These are phyloP conservation scores for Limnomonas spitsbergensis DNA, from an alignment of 139 green algal species.

Conservation along the genomic window DNA sequence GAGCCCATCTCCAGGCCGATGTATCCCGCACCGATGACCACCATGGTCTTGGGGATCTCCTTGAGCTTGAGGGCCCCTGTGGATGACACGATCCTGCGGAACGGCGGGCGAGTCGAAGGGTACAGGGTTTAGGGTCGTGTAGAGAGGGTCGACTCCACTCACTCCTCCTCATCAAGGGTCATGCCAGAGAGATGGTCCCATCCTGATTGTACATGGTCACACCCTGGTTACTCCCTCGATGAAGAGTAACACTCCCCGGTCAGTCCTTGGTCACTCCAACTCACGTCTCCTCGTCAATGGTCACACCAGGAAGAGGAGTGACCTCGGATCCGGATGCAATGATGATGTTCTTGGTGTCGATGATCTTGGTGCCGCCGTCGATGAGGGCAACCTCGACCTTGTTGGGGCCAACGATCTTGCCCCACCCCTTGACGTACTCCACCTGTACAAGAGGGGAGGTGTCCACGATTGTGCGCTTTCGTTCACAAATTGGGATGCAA, in stretches of 20 bases:
- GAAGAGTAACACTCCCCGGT: too few species aligned
- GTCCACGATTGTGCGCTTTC: too few species aligned
- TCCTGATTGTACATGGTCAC: too few species aligned
- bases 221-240: too few species aligned
- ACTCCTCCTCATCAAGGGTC: too few species aligned
- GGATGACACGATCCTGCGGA: slow-evolving; percentile 88
- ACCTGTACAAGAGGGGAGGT: slow-evolving; percentile 61
- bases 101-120: background rate
- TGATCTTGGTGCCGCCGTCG: slow-evolving; percentile 65
- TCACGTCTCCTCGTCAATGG: slow-evolving; percentile 92
- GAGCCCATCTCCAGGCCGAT: slow-evolving; percentile 98
- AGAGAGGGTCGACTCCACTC: too few species aligned
- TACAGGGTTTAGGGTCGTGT: too few species aligned
- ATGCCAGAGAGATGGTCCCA: too few species aligned
- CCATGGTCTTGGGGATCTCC: slow-evolving; percentile 83
- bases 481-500: too few species aligned
- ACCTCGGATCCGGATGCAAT: slow-evolving; percentile 95
- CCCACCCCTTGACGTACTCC: slow-evolving; percentile 92
- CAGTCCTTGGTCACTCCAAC: too few species aligned
- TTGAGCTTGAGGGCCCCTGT: slow-evolving; percentile 90
- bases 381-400: slow-evolving; percentile 78
- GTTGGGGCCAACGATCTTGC: slow-evolving; percentile 67
- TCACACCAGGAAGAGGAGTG: slow-evolving; percentile 76
- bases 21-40: slow-evolving; percentile 94
- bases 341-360: slow-evolving; percentile 90